Percentiles rank a stretch among this genome's conserved stretches.
These are phyloP conservation scores for Malassezia slooffiae DNA, from an alignment of 1,284 basidiomycete genomes.

Conservation along the genomic window DNA sequence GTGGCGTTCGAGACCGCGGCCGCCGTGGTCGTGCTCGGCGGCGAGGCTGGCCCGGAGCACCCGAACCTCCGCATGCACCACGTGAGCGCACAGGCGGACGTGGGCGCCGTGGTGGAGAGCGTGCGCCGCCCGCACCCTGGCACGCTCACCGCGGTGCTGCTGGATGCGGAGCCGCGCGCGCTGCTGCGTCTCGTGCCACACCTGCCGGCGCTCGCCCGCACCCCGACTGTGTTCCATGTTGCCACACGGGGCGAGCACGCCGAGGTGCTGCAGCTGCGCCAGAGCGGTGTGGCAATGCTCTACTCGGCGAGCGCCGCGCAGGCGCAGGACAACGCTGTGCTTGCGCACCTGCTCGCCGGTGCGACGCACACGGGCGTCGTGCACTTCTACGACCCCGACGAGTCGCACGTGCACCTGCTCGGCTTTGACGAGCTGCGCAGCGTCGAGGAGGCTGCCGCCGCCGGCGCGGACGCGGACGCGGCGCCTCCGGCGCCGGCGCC, in stretches of 20 bases:
- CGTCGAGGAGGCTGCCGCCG: slow-evolving; percentile 11
- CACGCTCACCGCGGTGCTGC: slow-evolving; percentile 1
- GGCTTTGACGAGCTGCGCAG: background rate
- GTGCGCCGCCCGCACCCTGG: background rate
- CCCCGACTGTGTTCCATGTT: slow-evolving; percentile 34
- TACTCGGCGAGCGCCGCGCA: slow-evolving; percentile 58
- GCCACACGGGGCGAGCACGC: slow-evolving; percentile 52
- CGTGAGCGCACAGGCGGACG: slow-evolving; percentile 2
- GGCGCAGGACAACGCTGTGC: slow-evolving; percentile 61
- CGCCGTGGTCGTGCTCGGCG: slow-evolving; percentile 5
- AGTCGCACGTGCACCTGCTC: slow-evolving; percentile 45
- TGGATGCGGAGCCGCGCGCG: background rate
- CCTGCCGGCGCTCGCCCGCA: slow-evolving; percentile 29
- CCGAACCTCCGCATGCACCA: background rate
- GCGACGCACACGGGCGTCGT: slow-evolving; percentile 59
- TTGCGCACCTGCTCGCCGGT: slow-evolving; percentile 60
- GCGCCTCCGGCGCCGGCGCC: background rate
- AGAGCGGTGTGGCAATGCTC: slow-evolving; percentile 56
- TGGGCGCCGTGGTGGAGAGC: slow-evolving; percentile 9
- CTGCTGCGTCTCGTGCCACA: slow-evolving; percentile 31
- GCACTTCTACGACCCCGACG: slow-evolving; percentile 59
- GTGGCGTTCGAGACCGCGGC: slow-evolving; percentile 2
- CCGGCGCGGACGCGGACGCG: slow-evolving; percentile 4
- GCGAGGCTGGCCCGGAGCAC: background rate
- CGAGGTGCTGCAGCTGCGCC: slow-evolving; percentile 55